Percentiles rank a stretch among this genome's conserved stretches.
phyloP scores from a whole-genome alignment of 257 asterid species.

The Nyctanthes arbortristis region DNA sequence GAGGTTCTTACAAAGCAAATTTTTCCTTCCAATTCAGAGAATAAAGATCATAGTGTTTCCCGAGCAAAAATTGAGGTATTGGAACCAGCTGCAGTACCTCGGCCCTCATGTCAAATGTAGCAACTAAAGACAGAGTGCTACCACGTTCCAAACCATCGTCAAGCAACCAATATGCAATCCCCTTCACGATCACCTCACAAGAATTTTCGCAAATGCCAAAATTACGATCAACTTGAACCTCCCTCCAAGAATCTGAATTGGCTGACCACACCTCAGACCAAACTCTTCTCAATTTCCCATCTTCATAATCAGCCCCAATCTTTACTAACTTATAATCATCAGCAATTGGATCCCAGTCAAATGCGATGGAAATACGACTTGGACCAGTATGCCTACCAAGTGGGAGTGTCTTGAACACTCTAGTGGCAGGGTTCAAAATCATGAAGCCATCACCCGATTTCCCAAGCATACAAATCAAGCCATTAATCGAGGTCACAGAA shows the following conservation, averaged over 20 bases:
- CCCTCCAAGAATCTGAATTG: not conserved
- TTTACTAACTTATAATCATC: not conserved
- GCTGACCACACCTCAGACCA: not conserved
- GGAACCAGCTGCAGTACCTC: not conserved
- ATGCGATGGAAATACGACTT: not conserved
- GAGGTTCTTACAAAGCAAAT: not conserved
- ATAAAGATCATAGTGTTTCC: not conserved
- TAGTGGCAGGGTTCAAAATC: not conserved
- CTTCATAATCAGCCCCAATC: not conserved
- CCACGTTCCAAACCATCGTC: too few relatives aligned
- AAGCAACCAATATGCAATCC: too few relatives aligned
- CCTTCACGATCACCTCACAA: not conserved
- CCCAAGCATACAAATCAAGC: not conserved
- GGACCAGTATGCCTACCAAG: not conserved
- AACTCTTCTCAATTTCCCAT: not conserved
- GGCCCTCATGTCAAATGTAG: not conserved
- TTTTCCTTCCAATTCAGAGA: not conserved
- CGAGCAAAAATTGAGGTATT: not conserved
- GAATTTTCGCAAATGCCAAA: not conserved
- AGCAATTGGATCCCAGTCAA: not conserved
- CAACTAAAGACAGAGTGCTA: not conserved
- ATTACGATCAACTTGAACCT: not conserved
- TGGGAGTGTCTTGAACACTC: not conserved
- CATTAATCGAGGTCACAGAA: not conserved
- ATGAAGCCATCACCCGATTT: not conserved